A percentile compares a stretch with the other conserved stretches of the same genome.
These are phyloP conservation scores for Casuarina cunninghamiana DNA, from an alignment of 306 rosid species.

Conservation along the genomic window DNA sequence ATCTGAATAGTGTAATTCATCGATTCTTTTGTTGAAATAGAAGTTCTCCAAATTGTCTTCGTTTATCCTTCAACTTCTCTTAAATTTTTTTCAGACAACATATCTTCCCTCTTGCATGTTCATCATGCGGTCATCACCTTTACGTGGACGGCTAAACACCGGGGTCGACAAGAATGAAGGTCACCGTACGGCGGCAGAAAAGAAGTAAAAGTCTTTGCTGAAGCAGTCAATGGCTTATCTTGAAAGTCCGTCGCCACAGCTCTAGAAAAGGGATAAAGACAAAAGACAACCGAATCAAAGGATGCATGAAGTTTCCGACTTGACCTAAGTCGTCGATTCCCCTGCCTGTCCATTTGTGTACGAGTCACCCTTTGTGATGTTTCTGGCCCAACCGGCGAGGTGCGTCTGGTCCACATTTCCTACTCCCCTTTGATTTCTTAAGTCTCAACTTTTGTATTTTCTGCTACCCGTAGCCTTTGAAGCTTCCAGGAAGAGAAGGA, in stretches of 20 bases:
- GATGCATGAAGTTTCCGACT: slow-evolving; percentile 8
- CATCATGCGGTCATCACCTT: too few species aligned
- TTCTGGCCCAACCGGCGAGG: not conserved
- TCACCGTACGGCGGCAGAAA: not conserved
- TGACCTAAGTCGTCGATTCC: not conserved
- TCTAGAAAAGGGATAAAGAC: not conserved
- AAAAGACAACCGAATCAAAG: not conserved
- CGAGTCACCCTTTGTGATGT: not conserved
- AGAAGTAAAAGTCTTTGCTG: slow-evolving; percentile 8
- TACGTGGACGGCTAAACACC: too few species aligned
- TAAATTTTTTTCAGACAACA: too few species aligned
- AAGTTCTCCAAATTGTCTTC: too few species aligned
- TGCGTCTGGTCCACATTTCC: too few species aligned
- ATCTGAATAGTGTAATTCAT: too few species aligned
- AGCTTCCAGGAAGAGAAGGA: not conserved
- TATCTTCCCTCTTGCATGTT: too few species aligned
- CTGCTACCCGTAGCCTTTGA: not conserved
- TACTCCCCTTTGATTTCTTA: too few species aligned
- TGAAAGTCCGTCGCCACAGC: slow-evolving; percentile 17
- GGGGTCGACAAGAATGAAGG: not conserved
- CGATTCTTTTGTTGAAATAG: too few species aligned
- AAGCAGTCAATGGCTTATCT: not conserved
- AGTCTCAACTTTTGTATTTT: not conserved
- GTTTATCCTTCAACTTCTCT: too few species aligned
- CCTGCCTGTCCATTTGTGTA: not conserved